Percentiles rank a stretch among this genome's conserved stretches.
These are phyloP conservation scores for Lasiodiplodia citricola DNA, from an alignment of 2,329 filamentous ascomycete genomes.

Conservation along the genomic window DNA sequence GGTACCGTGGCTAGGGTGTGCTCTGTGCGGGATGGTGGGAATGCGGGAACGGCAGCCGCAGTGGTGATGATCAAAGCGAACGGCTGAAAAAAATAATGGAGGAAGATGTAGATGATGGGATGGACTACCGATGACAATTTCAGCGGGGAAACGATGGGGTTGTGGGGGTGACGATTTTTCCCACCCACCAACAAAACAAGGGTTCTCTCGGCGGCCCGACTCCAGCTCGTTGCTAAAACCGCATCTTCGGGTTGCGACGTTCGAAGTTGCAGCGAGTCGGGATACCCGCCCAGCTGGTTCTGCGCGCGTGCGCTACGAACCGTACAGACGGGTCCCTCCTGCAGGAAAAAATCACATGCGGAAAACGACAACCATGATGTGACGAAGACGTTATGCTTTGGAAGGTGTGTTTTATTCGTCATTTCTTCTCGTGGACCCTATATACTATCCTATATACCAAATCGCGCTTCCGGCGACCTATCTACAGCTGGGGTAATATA, in stretches of 20 bases:
- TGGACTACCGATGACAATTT: no score
- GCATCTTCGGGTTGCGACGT: slow-evolving; percentile 10
- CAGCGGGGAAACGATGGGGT: no score
- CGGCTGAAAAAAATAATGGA: no score
- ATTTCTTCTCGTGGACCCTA: neutral
- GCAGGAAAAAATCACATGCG: neutral
- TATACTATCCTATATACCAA: neutral
- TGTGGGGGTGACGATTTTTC: no score
- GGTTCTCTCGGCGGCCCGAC: neutral
- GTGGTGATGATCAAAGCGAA: no score
- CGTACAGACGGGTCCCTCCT: neutral
- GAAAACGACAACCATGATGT: neutral
- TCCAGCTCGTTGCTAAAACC: neutral
- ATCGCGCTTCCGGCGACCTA: neutral
- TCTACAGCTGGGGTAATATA: neutral
- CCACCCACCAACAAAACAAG: no score
- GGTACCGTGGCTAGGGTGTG: no score
- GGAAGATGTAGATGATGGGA: no score
- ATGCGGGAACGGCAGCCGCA: no score
- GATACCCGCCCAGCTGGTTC: neutral
- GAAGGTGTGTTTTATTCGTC: neutral
- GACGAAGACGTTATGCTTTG: neutral
- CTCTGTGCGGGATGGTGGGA: no score
- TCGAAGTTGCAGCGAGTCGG: neutral
- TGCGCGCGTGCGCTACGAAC: neutral